These are phyloP conservation scores for Clavispora fructus DNA, from an alignment of 805 yeast genomes.

Conservation along the genomic window DNA sequence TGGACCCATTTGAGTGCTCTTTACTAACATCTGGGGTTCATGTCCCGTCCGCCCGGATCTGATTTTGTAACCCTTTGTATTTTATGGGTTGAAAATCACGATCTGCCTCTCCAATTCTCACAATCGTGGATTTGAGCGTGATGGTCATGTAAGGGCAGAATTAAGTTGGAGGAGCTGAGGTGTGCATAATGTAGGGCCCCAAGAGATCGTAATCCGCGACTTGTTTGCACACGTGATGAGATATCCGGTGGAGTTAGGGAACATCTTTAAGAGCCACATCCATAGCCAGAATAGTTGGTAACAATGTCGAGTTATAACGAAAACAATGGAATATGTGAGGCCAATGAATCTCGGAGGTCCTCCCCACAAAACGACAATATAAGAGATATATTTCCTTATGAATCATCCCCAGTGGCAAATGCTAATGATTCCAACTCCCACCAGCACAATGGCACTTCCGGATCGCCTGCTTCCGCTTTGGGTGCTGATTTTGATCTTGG, in stretches of 20 bases:
- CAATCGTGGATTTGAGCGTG: too few species aligned
- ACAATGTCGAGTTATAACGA: background rate
- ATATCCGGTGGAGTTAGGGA: background rate
- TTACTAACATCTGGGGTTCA: too few species aligned
- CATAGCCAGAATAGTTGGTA: background rate
- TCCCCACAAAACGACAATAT: background rate
- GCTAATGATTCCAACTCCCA: background rate
- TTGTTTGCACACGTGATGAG: background rate
- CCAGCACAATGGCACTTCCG: background rate
- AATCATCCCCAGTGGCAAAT: background rate
- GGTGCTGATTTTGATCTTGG: background rate
- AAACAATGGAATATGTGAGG: background rate
- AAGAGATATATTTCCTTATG: background rate
- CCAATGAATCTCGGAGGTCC: background rate
- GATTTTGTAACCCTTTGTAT: too few species aligned
- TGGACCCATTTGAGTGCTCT: too few species aligned
- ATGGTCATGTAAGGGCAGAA: too few species aligned
- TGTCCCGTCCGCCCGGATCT: too few species aligned
- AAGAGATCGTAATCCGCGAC: background rate
- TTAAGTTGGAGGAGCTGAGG: background rate
- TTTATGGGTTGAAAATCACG: too few species aligned
- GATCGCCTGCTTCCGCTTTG: background rate
- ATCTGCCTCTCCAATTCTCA: too few species aligned
- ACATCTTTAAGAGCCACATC: background rate
- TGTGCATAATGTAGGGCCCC: background rate